Evolutionary conservation across 169 alveolate species (phyloP).

Genomic region (Toxoplasma gondii): DNA sequence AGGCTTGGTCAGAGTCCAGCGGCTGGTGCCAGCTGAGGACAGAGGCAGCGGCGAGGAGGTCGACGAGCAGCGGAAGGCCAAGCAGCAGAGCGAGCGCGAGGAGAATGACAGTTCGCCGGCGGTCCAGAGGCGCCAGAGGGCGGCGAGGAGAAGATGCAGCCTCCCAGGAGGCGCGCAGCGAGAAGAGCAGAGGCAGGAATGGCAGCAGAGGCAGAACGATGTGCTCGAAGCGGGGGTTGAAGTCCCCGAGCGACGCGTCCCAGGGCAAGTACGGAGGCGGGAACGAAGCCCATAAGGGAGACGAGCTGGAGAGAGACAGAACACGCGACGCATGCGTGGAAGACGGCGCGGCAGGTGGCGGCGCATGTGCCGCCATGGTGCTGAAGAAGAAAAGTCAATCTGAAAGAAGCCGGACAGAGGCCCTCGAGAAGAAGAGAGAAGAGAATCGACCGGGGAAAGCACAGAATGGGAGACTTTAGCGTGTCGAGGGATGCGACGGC

Average conservation of each 20-base stretch:
- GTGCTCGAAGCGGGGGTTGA: conserved; percentile 2
- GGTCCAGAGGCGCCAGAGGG: conserved; percentile 16
- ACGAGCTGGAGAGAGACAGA: too few relatives aligned
- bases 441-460: too few relatives aligned
- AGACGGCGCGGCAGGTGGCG: too few relatives aligned
- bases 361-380: too few relatives aligned
- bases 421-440: too few relatives aligned
- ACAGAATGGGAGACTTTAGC: too few relatives aligned
- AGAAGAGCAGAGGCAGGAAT: background rate
- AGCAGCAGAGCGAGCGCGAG: background rate
- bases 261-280: background rate
- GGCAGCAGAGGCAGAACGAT: background rate
- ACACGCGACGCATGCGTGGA: too few relatives aligned
- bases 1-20: background rate
- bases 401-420: too few relatives aligned
- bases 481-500: too few relatives aligned
- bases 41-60: background rate
- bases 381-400: too few relatives aligned
- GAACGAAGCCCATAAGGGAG: background rate
- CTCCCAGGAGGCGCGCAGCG: background rate
- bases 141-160: background rate
- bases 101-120: background rate
- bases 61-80: background rate
- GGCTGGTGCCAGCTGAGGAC: background rate
- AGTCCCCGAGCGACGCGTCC: background rate